Conservation (phyloP, 106 monocot species). For the Vanilla planifolia region DNA sequence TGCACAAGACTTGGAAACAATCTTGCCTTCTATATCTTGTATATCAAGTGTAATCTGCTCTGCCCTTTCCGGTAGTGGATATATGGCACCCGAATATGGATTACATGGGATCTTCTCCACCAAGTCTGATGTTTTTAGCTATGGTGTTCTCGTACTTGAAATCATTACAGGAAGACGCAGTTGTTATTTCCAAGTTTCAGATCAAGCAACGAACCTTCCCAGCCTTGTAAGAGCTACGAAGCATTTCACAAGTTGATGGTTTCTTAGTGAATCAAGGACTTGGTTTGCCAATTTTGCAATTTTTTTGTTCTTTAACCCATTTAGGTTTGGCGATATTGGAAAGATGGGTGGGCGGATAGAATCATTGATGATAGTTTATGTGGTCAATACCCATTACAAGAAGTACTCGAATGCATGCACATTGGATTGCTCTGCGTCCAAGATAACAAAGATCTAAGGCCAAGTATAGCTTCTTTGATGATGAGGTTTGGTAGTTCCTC, state of each 20-base stretch:
- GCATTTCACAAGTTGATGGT: not conserved
- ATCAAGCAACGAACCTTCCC: not conserved
- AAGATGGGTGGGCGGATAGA: not conserved
- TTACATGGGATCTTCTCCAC: not conserved
- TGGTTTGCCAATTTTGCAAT: not conserved
- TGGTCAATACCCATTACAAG: not conserved
- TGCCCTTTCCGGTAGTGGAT: not conserved
- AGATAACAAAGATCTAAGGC: conserved; percentile 15
- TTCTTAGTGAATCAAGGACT: not conserved
- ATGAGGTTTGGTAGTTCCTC: conserved; percentile 17
- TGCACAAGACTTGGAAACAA: no score
- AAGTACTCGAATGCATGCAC: conserved; percentile 2
- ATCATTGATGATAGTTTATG: not conserved
- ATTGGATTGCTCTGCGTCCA: conserved; percentile 27
- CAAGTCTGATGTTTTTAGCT: conserved; percentile 1
- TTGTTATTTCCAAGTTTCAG: not conserved
- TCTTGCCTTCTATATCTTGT: no score
- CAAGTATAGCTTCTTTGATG: conserved; percentile 10
- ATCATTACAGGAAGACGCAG: not conserved
- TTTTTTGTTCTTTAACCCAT: not conserved
- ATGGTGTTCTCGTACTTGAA: not conserved
- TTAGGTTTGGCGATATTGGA: not conserved
- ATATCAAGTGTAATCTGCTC: not conserved
- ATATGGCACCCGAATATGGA: conserved; percentile 2
- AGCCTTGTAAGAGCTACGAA: not conserved